A percentile compares a stretch with the other conserved stretches of the same genome.
Evolutionary conservation across 768 basidiomycete genomes (phyloP).

Genomic region (Tulasnella sp.): DNA sequence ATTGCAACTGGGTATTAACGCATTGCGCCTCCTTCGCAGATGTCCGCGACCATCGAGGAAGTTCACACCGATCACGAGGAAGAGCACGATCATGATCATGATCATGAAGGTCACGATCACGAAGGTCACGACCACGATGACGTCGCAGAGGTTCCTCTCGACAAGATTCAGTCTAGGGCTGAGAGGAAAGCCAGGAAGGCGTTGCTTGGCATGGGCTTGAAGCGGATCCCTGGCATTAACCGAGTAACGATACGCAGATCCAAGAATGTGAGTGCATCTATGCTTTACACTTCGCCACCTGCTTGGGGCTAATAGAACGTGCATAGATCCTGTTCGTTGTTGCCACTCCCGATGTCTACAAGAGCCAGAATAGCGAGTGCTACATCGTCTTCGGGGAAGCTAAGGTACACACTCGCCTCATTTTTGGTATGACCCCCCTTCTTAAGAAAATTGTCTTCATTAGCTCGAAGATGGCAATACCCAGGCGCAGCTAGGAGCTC

Average conservation of each 20-base stretch:
- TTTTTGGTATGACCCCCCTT: too few species aligned
- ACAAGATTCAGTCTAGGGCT: slow-evolving; percentile 88
- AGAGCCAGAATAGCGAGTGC: slow-evolving; percentile 92
- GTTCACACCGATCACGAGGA: slow-evolving; percentile 59
- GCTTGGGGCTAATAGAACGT: not conserved
- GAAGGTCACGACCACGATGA: slow-evolving; percentile 55
- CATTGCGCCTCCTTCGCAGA: slow-evolving; percentile 3
- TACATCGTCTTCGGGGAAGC: slow-evolving; percentile 99
- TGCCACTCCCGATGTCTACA: slow-evolving; percentile 92
- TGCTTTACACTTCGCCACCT: not conserved
- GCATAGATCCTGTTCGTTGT: slow-evolving; percentile 79
- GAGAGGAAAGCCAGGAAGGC: slow-evolving; percentile 96
- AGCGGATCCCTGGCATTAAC: slow-evolving; percentile 86
- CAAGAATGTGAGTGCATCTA: slow-evolving; percentile 60
- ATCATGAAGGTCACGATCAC: slow-evolving; percentile 39
- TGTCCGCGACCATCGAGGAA: slow-evolving; percentile 66
- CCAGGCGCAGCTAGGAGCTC: slow-evolving; percentile 46
- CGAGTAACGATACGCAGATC: slow-evolving; percentile 90
- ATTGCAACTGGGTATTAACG: not conserved
- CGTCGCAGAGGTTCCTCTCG: slow-evolving; percentile 72
- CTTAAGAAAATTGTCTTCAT: too few species aligned
- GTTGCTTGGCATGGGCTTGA: slow-evolving; percentile 79
- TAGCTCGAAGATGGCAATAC: slow-evolving; percentile 85
- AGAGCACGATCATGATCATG: slow-evolving; percentile 39
- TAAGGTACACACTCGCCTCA: slow-evolving; percentile 41